These are phyloP conservation scores for Purpureocillium takamizusanense DNA, from an alignment of 2,329 filamentous ascomycete genomes.

Conservation along the genomic window DNA sequence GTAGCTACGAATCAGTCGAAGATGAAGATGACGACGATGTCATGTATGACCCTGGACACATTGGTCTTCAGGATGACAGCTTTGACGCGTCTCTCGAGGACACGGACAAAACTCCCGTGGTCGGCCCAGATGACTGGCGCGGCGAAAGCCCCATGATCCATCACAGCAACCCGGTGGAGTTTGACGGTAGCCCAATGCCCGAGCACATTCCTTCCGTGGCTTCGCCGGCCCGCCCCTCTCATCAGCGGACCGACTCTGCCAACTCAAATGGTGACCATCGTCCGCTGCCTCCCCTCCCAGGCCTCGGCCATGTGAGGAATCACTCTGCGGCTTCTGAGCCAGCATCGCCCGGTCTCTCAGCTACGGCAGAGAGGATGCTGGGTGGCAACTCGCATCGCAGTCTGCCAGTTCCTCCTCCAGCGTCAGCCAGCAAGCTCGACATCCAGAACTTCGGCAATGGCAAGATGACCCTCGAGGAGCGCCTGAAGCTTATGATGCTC, in stretches of 20 bases:
- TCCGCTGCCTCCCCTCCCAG: constrained; percentile 80
- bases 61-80: constrained; percentile 60
- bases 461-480: constrained; percentile 78
- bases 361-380: constrained; percentile 64
- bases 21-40: constrained; percentile 60
- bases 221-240: constrained; percentile 41
- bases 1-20: constrained; percentile 82
- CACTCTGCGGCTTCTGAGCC: constrained; percentile 36
- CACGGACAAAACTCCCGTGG: constrained; percentile 92
- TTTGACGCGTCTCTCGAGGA: constrained; percentile 95
- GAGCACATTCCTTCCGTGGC: constrained; percentile 34
- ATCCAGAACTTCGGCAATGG: constrained; percentile 65
- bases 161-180: constrained; percentile 26
- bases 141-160: constrained; percentile 50
- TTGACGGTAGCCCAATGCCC: constrained; percentile 61
- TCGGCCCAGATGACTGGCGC: constrained; percentile 94
- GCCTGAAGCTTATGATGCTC: constrained; percentile 81
- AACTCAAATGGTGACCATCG: constrained; percentile 74
- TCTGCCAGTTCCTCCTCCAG: constrained; percentile 65
- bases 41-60: constrained; percentile 43
- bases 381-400: constrained; percentile 52
- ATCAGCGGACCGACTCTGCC: constrained; percentile 60
- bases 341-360: constrained; percentile 55
- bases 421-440: constrained; percentile 62
- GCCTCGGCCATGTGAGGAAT: constrained; percentile 32